phyloP scores from a whole-genome alignment of 2,329 filamentous ascomycete genomes.

The Cercospora sp. region DNA sequence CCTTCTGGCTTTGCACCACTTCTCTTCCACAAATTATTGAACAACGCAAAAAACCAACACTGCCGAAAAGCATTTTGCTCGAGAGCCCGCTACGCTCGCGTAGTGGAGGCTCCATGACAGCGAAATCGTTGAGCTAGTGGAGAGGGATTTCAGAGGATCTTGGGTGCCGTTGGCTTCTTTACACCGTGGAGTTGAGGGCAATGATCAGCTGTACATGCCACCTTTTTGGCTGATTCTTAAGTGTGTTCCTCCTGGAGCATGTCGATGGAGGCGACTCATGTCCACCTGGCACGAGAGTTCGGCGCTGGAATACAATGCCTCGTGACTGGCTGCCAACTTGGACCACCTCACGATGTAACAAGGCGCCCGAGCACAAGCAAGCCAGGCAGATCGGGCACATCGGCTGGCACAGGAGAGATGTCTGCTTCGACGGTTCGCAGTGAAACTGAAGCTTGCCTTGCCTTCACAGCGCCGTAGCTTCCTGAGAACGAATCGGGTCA shows the following conservation, averaged over 20 bases:
- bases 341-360: too few species aligned
- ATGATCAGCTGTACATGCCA: constrained; percentile 42
- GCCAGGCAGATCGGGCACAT: neutral
- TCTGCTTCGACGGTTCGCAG: neutral
- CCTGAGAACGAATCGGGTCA: neutral
- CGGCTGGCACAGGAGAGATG: neutral
- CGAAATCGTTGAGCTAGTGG: constrained; percentile 44
- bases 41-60: constrained; percentile 42
- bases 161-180: constrained; percentile 42
- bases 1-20: constrained; percentile 6
- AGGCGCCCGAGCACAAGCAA: neutral
- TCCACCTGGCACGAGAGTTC: neutral
- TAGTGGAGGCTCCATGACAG: constrained; percentile 43
- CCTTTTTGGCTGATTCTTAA: neutral
- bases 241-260: neutral
- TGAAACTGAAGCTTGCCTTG: neutral
- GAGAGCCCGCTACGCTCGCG: constrained; percentile 38
- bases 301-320: neutral
- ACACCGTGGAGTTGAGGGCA: constrained; percentile 40
- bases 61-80: constrained; percentile 45
- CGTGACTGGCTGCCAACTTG: neutral
- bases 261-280: neutral
- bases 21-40: constrained; percentile 35
- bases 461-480: neutral
- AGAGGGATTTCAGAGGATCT: constrained; percentile 41